Evolutionary conservation across 1,284 basidiomycete genomes (phyloP).

Genomic region (Porphyrellus sp.): DNA sequence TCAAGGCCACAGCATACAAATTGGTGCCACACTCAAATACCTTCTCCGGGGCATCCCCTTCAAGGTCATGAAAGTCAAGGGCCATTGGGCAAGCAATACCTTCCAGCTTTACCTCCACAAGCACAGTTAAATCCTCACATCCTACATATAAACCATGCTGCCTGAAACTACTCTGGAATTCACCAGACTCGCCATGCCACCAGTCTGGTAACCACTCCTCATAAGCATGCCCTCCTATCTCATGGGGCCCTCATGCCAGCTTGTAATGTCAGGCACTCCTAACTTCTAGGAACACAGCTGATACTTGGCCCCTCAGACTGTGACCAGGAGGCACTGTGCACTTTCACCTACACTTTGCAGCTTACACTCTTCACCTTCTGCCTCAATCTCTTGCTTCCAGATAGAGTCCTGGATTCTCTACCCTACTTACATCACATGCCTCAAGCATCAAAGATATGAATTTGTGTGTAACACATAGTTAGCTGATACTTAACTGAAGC

Average conservation of each 20-base stretch:
- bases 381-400: too few relatives aligned
- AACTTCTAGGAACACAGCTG: conserved; percentile 29
- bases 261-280: too few relatives aligned
- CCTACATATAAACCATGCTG: neutral
- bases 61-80: neutral
- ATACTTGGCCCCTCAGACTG: neutral
- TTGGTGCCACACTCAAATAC: neutral
- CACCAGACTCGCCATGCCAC: neutral
- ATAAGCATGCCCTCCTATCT: too few relatives aligned
- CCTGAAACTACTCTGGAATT: too few relatives aligned
- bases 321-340: neutral
- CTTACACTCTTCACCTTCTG: too few relatives aligned
- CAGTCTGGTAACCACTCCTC: too few relatives aligned
- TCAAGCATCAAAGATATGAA: too few relatives aligned
- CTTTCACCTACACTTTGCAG: neutral
- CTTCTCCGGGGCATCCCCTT: neutral
- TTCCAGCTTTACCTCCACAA: neutral
- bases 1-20: neutral
- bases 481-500: neutral
- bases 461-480: neutral
- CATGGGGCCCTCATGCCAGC: too few relatives aligned
- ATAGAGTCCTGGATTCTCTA: too few relatives aligned
- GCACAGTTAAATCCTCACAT: neutral
- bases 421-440: too few relatives aligned
- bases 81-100: neutral